Evolutionary conservation across 192 early-diverging fungal genomes (phyloP).

Genomic region (Coemansia sp.): DNA sequence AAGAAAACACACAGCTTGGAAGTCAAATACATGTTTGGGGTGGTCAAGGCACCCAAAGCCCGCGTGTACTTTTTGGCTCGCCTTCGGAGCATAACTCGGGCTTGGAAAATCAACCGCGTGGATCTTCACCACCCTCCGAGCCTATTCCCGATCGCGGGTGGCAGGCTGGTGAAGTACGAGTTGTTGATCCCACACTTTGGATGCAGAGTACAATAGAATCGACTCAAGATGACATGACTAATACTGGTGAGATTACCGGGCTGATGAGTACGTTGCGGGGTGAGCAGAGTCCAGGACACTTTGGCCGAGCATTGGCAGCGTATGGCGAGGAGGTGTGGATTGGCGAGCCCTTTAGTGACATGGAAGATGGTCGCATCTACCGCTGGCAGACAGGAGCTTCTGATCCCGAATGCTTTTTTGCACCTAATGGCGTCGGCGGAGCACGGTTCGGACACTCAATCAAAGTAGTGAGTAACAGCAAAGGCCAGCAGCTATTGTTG

Average conservation of each 20-base stretch:
- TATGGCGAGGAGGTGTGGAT: slow-evolving; percentile 40
- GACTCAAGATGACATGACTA: neutral
- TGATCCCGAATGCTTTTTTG: slow-evolving; percentile 23
- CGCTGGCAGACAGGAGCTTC: slow-evolving; percentile 22
- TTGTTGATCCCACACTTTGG: slow-evolving; percentile 43
- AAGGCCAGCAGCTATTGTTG: slow-evolving; percentile 17
- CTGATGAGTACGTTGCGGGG: slow-evolving; percentile 37
- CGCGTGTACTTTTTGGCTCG: slow-evolving; percentile 43
- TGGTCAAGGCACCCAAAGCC: neutral
- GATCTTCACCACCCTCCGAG: slow-evolving; percentile 1
- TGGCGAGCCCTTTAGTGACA: slow-evolving; percentile 48
- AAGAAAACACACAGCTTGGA: slow-evolving; percentile 46
- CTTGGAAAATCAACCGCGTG: neutral
- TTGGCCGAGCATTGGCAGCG: slow-evolving; percentile 43
- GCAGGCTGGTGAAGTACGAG: slow-evolving; percentile 53
- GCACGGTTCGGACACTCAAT: slow-evolving; percentile 36
- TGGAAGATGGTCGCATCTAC: slow-evolving; percentile 41
- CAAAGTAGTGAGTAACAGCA: neutral
- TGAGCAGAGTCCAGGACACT: slow-evolving; percentile 49
- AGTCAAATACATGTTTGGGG: slow-evolving; percentile 50
- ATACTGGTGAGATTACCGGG: slow-evolving; percentile 12
- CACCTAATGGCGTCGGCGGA: slow-evolving; percentile 15
- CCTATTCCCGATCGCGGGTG: slow-evolving; percentile 41
- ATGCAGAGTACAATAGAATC: neutral
- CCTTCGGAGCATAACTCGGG: slow-evolving; percentile 40